Evolutionary conservation across 106 monocot species (phyloP), one percentile per base, ranked within the genome.

Genomic region (Dioscorea dumetorum): DNA sequence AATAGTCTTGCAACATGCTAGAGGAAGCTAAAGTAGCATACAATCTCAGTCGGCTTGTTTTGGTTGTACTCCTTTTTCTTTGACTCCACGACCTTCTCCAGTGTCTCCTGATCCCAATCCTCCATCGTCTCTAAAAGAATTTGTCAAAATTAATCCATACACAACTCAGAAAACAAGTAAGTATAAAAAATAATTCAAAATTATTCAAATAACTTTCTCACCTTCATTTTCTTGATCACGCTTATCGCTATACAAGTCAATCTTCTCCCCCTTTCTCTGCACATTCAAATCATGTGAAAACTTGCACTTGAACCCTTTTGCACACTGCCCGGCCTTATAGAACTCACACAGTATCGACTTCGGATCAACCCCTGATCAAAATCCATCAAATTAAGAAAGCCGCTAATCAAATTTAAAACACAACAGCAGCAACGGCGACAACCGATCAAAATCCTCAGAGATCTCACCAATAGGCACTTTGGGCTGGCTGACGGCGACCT

Each of bases 261-360:
- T 99, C 81, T 99, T 99, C 67, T 87, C 92, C 19, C 92, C 84
- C 82, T 99, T 99, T 61, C 97, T 82, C 72, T 92, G 92, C 34
- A 99, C 84, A 81, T 93, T 99, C 76, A 99, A 67, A 77, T 99
- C 97, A 61, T 99, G 92, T 0, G 92, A 99, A 73, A 99, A 92
- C 64, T 99, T 92, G 76, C 97, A 99, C 71, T 99, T 99, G 69
- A 88, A 89, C 15, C 97, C 97, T 65, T 99, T 99, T 16, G 67
- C 74, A 65, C 97, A 99, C 72, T 92, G 92, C 19, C 97, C 92
- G 2, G 59, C 87, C 86, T 99, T 99, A 83, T 82, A 99, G 68
- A 99, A 99, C 65, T 99, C 97, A 48, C 97, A 99, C 33, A 99
- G 64, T 63, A 99, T 89, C 15, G 97, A 99, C 71, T 99, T 99